A percentile compares a stretch with the other conserved stretches of the same genome.
Conservation (phyloP, 306 rosid species). For the Casuarina cunninghamiana region DNA sequence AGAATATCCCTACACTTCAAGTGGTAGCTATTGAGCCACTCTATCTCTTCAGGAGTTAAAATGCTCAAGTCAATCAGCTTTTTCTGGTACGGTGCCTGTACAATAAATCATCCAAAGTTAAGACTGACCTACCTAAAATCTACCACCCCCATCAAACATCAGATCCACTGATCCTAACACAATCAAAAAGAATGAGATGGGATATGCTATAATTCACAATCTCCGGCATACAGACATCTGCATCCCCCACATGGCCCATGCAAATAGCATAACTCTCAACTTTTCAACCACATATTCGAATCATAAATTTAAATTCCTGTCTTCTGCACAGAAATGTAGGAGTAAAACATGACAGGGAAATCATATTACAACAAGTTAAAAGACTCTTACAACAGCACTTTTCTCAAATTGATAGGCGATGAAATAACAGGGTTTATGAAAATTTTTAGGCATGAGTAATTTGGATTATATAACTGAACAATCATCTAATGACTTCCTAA, state of each 20-base stretch:
- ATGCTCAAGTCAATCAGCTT: constrained; percentile 77
- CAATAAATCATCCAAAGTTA: constrained; percentile 26
- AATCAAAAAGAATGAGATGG: neutral
- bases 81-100: constrained; percentile 85
- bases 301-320: neutral
- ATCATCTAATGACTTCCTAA: too few species aligned
- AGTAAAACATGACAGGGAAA: neutral
- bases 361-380: neutral
- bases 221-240: neutral
- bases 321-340: neutral
- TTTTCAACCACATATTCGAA: neutral
- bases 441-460: neutral
- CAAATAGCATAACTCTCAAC: neutral
- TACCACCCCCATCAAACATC: neutral
- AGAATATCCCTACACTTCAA: constrained; percentile 72
- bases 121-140: neutral
- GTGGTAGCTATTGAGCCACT: constrained; percentile 86
- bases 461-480: too few species aligned
- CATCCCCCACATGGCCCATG: neutral
- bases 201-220: neutral
- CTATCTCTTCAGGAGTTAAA: constrained; percentile 65
- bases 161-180: neutral
- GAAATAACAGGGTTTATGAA: neutral
- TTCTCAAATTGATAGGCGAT: neutral
- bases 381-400: neutral